Conservation (phyloP, 73 alveolate genomes). For the Symbiodinium pilosum region DNA sequence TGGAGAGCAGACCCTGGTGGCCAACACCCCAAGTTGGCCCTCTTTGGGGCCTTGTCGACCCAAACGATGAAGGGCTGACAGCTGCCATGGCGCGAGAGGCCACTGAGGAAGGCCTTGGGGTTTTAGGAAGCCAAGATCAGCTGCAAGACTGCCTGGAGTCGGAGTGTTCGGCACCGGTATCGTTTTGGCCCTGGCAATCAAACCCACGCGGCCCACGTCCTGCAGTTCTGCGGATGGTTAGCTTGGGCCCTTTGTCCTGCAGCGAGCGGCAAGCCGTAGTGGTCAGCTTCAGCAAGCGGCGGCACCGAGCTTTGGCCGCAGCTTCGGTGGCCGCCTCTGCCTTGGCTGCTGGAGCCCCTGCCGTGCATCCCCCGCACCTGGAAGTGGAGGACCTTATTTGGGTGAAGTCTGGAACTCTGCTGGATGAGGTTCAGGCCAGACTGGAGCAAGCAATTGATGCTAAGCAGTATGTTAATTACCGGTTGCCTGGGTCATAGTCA, state of each 20-base stretch:
- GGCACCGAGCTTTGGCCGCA: not conserved
- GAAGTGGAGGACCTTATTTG: constrained; percentile 63
- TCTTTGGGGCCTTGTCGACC: constrained; percentile 57
- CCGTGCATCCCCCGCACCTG: not conserved
- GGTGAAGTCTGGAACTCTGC: not conserved
- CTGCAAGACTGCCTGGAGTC: not conserved
- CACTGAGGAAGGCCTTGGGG: constrained; percentile 32
- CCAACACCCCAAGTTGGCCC: constrained; percentile 37
- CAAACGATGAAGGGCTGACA: constrained; percentile 15
- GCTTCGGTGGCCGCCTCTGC: not conserved
- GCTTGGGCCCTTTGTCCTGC: not conserved
- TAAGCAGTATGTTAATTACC: too few species aligned
- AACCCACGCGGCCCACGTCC: not conserved
- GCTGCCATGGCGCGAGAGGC: constrained; percentile 73
- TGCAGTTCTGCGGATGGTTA: constrained; percentile 24
- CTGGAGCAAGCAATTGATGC: too few species aligned
- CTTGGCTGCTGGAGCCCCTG: not conserved
- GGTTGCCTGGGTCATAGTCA: too few species aligned
- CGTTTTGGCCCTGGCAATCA: constrained; percentile 1
- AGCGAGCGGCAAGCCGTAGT: not conserved
- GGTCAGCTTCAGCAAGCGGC: not conserved
- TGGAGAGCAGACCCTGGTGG: constrained; percentile 75
- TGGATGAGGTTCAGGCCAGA: constrained; percentile 29
- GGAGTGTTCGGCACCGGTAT: not conserved
- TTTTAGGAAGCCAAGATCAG: not conserved